phyloP scores from a whole-genome alignment of 768 basidiomycete genomes.

The Lactarius evosmus region DNA sequence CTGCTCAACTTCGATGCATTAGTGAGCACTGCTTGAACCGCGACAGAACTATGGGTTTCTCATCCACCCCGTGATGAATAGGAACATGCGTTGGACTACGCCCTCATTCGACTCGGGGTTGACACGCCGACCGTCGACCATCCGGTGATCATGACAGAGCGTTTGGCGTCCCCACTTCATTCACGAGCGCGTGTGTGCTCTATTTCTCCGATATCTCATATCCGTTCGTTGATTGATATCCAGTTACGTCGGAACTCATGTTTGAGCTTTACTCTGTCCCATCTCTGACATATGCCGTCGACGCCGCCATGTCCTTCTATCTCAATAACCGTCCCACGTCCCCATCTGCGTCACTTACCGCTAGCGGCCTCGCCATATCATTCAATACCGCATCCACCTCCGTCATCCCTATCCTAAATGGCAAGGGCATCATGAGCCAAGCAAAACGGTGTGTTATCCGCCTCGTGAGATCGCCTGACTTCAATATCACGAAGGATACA shows the following conservation, averaged over 20 bases:
- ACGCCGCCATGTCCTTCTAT: conserved; percentile 91
- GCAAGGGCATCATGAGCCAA: conserved; percentile 78
- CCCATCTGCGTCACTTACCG: conserved; percentile 38
- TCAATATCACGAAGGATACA: conserved; percentile 66
- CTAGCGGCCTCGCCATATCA: conserved; percentile 84
- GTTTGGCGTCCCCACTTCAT: conserved; percentile 82
- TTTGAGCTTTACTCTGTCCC: conserved; percentile 92
- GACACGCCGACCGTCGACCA: conserved; percentile 74
- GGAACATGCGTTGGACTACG: conserved; percentile 94
- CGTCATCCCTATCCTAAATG: conserved; percentile 81
- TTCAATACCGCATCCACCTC: conserved; percentile 92
- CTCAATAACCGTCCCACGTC: conserved; percentile 56
- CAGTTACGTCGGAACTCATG: conserved; percentile 94
- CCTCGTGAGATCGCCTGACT: not conserved
- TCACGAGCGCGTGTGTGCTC: conserved; percentile 72
- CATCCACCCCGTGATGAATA: conserved; percentile 36
- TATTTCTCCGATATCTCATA: conserved; percentile 8
- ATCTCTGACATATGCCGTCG: conserved; percentile 81
- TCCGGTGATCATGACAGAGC: conserved; percentile 91
- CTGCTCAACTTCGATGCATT: conserved; percentile 88
- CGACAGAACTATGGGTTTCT: not conserved
- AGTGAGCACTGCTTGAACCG: conserved; percentile 49
- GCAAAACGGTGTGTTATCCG: conserved; percentile 67
- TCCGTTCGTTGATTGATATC: not conserved
- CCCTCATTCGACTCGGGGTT: conserved; percentile 83